phyloP scores from a whole-genome alignment of 2,329 filamentous ascomycete species.

The Claviceps africana region DNA sequence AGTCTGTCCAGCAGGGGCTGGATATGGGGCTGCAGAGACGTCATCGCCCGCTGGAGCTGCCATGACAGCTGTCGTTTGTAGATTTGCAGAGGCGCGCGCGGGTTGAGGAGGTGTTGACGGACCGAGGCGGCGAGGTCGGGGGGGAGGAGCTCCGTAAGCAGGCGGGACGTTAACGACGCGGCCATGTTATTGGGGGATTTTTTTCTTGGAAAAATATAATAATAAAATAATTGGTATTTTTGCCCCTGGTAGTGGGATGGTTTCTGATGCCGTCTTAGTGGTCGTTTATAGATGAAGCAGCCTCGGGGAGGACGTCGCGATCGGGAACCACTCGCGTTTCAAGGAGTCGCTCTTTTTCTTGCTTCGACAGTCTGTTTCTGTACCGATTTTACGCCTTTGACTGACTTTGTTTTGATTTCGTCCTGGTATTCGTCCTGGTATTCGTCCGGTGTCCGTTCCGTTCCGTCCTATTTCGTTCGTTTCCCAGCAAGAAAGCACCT shows the following conservation, averaged over 20 bases:
- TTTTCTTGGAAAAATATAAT: neutral
- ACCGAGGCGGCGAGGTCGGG: conserved; percentile 30
- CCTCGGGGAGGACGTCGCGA: too few relatives aligned
- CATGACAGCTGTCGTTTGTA: conserved; percentile 21
- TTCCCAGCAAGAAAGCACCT: too few relatives aligned
- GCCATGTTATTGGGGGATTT: conserved; percentile 12
- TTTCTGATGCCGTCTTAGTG: too few relatives aligned
- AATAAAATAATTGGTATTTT: neutral
- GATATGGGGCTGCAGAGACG: conserved; percentile 26
- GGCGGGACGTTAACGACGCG: conserved; percentile 16
- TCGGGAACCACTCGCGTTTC: too few relatives aligned
- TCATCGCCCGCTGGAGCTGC: conserved; percentile 16
- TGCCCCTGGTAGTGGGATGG: neutral
- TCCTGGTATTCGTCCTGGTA: too few relatives aligned
- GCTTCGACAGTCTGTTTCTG: too few relatives aligned
- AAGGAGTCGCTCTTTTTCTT: too few relatives aligned
- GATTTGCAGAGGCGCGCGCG: conserved; percentile 29
- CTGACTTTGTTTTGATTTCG: too few relatives aligned
- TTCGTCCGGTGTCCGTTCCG: too few relatives aligned
- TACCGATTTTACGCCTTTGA: too few relatives aligned
- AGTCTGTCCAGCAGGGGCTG: conserved; percentile 28
- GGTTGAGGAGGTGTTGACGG: conserved; percentile 33
- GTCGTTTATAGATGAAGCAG: too few relatives aligned
- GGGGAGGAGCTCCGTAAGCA: conserved; percentile 29
- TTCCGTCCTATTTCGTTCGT: too few relatives aligned